Evolutionary conservation across 768 basidiomycete species (phyloP).

Genomic region (Termitomyces sp.): DNA sequence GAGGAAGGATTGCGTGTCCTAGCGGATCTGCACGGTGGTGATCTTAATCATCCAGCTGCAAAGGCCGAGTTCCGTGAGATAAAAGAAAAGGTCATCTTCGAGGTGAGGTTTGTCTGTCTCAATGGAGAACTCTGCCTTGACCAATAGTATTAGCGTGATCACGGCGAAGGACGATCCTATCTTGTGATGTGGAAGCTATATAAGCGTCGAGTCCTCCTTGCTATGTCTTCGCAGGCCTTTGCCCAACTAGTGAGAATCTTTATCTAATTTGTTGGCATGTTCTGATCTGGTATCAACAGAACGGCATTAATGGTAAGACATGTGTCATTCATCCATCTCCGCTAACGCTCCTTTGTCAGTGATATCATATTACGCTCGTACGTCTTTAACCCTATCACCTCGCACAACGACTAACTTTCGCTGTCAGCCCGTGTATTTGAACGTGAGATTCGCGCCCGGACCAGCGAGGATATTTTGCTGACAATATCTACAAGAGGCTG

Average conservation of each 20-base stretch:
- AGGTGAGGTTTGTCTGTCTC: conserved; percentile 34
- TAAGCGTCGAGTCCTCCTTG: conserved; percentile 79
- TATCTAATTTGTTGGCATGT: background rate
- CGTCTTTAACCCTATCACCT: conserved; percentile 23
- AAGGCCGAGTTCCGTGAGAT: conserved; percentile 84
- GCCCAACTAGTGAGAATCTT: conserved; percentile 14
- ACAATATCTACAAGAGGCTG: conserved; percentile 58
- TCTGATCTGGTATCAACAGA: conserved; percentile 37
- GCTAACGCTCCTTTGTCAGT: conserved; percentile 35
- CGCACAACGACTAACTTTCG: background rate
- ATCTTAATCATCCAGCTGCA: conserved; percentile 60
- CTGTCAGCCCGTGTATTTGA: conserved; percentile 80
- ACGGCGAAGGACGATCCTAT: conserved; percentile 76
- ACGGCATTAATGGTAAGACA: conserved; percentile 83
- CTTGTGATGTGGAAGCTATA: conserved; percentile 81
- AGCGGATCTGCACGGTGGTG: conserved; percentile 83
- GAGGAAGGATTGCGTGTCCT: conserved; percentile 81
- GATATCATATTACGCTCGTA: conserved; percentile 92
- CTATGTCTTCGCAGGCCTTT: conserved; percentile 81
- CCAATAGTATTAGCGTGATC: conserved; percentile 47
- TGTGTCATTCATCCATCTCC: background rate
- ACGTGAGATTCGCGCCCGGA: conserved; percentile 40
- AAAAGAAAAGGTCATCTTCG: conserved; percentile 68
- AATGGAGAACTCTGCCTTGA: background rate
- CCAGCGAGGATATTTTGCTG: background rate